Conservation (phyloP, 139 green algal species). For the Volvox reticuliferus region DNA sequence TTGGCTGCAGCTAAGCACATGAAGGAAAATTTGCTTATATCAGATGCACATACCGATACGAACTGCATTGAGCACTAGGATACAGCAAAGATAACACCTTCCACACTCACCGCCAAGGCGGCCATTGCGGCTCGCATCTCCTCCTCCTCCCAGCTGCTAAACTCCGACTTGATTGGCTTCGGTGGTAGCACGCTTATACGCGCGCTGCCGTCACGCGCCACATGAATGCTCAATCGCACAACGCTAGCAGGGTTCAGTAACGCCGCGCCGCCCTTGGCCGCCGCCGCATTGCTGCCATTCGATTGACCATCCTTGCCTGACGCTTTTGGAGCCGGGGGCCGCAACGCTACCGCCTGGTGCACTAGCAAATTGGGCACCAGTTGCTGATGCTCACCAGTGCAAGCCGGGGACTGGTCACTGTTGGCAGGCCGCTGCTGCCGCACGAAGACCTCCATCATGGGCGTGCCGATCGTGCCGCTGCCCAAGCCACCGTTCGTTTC, state of each 20-base stretch:
- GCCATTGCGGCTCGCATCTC: conserved; percentile 42
- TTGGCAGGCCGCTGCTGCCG: conserved; percentile 22
- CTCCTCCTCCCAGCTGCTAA: conserved; percentile 46
- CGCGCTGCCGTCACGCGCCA: conserved; percentile 32
- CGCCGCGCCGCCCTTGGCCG: background rate
- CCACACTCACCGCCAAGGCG: conserved; percentile 33
- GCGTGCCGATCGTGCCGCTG: conserved; percentile 53
- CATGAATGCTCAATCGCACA: conserved; percentile 36
- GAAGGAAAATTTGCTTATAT: too few species aligned
- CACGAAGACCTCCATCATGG: conserved; percentile 81
- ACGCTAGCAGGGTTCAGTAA: conserved; percentile 30
- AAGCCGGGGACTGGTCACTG: background rate
- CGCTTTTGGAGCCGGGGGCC: conserved; percentile 25
- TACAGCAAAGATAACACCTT: background rate
- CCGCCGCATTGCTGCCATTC: background rate
- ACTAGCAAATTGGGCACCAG: conserved; percentile 33
- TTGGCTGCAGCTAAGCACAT: too few species aligned
- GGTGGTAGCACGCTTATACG: conserved; percentile 37
- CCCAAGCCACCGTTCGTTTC: background rate
- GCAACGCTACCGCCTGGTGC: conserved; percentile 66
- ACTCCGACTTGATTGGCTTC: conserved; percentile 22
- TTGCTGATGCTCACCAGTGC: conserved; percentile 9
- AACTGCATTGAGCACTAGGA: too few species aligned
- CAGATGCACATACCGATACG: too few species aligned
- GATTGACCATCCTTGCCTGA: background rate